Evolutionary conservation across 208 protist species (phyloP), one percentile per base, ranked within the genome.

Genomic region (Acanthamoeba polyphaga): DNA sequence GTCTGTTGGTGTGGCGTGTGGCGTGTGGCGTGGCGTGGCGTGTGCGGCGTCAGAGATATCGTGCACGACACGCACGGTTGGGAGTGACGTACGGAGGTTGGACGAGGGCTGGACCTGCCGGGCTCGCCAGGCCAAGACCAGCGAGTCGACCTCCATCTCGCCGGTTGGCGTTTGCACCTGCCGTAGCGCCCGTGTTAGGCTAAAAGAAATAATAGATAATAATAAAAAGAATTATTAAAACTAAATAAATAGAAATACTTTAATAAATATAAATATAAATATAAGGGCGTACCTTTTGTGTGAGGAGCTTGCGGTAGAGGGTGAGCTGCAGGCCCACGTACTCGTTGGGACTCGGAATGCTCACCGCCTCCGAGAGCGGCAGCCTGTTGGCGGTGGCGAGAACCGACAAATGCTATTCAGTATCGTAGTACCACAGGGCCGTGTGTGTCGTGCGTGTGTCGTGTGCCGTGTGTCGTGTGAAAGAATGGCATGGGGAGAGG

Each of bases 301-400:
- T 38, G 51, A 87, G 49, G 78, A 87, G 9, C 78, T 87, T 87
- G 43, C 78, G 43, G 27, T 38, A n/a, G 29, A 87, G 78, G n/a
- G 51, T 51, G 27, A 87, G 78, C 78, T 53, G n/a, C n/a, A 87
- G 78, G 78, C 27, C 43, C 51, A 87, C 78, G 27, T 87, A 87
- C 43, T 87, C 2, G n/a, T 87, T 87, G n/a, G 78, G 78, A 9
- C 12, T 29, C 10, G 78, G 78, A 19, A 87, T 60, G 51, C 10
- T 87, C 27, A 87, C 43, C 27, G 78, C 78, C 34, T 87, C 78
- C 29, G 51, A 87, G 19, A 87, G 78, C 3, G 78, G 78, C 27
- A 87, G 78, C 70, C 70, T 80, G 55, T 19, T 24, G 10, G 55
- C 55, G 3, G 2, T 60, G 55, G 1, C 1, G 15, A 60, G 55